Evolutionary conservation across 202 grass and related monocot genomes (phyloP).

Genomic region (Schoenoplectus tabernaemontani): DNA sequence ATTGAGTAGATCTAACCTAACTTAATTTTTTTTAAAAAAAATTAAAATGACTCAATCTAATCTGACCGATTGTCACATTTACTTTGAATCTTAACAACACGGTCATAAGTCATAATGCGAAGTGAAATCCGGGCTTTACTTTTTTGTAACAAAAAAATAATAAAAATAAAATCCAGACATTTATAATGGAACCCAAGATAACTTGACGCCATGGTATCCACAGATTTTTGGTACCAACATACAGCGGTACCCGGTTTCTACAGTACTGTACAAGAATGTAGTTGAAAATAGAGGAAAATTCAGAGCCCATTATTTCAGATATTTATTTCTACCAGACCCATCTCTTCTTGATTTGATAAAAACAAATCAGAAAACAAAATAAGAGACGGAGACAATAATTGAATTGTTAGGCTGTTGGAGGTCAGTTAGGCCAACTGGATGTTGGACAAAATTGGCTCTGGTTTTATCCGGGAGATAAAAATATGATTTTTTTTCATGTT

Average conservation of each 20-base stretch:
- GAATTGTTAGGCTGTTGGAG: background rate
- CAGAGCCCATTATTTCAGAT: background rate
- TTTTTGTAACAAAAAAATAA: background rate
- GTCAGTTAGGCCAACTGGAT: background rate
- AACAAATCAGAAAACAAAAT: background rate
- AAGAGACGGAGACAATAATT: background rate
- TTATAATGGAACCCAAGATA: background rate
- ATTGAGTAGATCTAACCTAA: too few species aligned
- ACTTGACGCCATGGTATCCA: background rate
- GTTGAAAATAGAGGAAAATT: background rate
- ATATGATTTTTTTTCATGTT: background rate
- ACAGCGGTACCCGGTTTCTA: background rate
- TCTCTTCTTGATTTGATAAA: constrained; percentile 4
- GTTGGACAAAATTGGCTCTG: background rate
- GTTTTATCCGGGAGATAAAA: background rate
- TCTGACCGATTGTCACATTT: too few species aligned
- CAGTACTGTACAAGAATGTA: constrained; percentile 3
- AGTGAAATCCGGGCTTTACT: too few species aligned
- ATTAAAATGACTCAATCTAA: too few species aligned
- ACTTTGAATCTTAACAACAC: too few species aligned
- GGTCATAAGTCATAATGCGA: too few species aligned
- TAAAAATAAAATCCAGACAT: background rate
- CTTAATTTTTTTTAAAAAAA: too few species aligned
- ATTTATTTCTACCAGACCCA: background rate
- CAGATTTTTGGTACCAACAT: background rate